Conservation (phyloP, 2,329 filamentous ascomycete genomes). For the Calonectria pseudoreteaudii region DNA sequence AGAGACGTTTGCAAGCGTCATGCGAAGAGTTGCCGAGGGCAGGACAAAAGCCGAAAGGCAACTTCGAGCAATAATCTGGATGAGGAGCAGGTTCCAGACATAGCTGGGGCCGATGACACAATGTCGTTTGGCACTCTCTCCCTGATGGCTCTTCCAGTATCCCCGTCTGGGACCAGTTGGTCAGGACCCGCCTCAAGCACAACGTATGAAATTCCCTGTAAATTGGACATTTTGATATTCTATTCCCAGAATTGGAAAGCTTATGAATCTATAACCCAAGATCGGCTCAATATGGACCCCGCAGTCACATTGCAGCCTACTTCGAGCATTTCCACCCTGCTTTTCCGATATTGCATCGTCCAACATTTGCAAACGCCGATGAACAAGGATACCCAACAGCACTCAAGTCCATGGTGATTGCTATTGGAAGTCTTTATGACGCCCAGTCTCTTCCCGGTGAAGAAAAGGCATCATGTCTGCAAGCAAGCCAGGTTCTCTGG, state of each 20-base stretch:
- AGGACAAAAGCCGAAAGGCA: conserved; percentile 31
- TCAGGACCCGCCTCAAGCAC: not conserved
- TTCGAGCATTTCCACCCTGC: conserved; percentile 40
- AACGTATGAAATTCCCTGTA: not conserved
- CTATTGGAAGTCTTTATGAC: conserved; percentile 36
- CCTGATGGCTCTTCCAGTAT: not conserved
- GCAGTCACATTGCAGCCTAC: conserved; percentile 30
- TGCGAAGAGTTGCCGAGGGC: conserved; percentile 24
- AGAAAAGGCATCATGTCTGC: conserved; percentile 10
- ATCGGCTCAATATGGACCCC: not conserved
- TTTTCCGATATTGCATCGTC: conserved; percentile 36
- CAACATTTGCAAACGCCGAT: conserved; percentile 10
- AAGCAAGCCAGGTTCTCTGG: conserved; percentile 33
- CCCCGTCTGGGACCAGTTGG: not conserved
- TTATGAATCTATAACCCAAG: not conserved
- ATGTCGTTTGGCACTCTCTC: not conserved
- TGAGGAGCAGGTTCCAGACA: conserved; percentile 18
- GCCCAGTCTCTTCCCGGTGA: conserved; percentile 22
- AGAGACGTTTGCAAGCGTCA: not conserved
- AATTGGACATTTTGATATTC: not conserved
- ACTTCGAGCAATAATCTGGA: conserved; percentile 36
- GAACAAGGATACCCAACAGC: conserved; percentile 18
- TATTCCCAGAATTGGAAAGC: not conserved
- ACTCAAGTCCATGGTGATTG: conserved; percentile 24
- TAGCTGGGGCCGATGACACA: not conserved